phyloP scores from a whole-genome alignment of 2,329 filamentous ascomycete species.

The Botrytis pseudocinerea region DNA sequence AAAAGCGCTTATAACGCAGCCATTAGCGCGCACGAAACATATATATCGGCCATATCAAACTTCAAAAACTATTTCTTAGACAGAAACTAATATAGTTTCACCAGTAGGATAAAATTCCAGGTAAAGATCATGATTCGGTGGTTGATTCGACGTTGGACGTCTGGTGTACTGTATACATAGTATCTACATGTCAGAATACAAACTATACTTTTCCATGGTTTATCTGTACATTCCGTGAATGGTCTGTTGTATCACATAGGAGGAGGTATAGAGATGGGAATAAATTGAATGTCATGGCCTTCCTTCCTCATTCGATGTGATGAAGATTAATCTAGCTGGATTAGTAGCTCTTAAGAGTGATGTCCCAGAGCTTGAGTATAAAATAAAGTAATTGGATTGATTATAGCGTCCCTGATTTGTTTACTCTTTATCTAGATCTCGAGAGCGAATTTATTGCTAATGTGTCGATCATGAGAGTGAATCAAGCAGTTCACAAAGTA shows the following conservation, averaged over 20 bases:
- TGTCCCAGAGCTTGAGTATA: neutral
- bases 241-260: neutral
- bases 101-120: neutral
- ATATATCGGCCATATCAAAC: rapidly evolving
- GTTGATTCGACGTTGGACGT: neutral
- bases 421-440: neutral
- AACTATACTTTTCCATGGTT: neutral
- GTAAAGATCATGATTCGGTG: neutral
- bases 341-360: neutral
- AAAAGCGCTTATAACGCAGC: neutral
- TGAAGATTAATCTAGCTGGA: neutral
- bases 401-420: neutral
- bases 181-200: neutral
- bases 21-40: neutral
- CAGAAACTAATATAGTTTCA: neutral
- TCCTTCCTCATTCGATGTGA: neutral
- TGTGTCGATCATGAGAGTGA: neutral
- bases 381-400: neutral
- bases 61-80: neutral
- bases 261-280: neutral
- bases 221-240: neutral
- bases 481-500: neutral
- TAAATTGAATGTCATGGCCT: neutral
- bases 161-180: neutral
- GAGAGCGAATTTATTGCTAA: neutral